Percentiles rank a stretch among this genome's conserved stretches.
phyloP scores from a whole-genome alignment of 805 yeast genomes.

The Peterozyma toletana region DNA sequence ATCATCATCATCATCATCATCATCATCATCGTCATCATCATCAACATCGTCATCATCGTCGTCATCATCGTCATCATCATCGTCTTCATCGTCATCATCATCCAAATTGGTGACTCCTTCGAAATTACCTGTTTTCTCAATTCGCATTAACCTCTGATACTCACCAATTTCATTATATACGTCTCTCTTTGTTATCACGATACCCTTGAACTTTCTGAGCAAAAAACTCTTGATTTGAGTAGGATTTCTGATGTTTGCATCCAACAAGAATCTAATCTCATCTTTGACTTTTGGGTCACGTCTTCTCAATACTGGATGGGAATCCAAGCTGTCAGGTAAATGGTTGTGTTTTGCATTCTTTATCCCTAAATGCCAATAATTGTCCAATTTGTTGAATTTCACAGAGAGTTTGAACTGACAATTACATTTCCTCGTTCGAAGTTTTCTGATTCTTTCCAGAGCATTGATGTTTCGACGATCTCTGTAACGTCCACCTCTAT shows the following conservation, averaged over 20 bases:
- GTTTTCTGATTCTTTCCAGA: background rate
- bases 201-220: slow-evolving; percentile 1
- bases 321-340: slow-evolving; percentile 1
- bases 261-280: slow-evolving; percentile 2
- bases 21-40: slow-evolving; percentile 13
- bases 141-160: too few relatives aligned
- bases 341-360: slow-evolving; percentile 5
- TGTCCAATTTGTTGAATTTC: slow-evolving; percentile 6
- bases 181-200: slow-evolving; percentile 7
- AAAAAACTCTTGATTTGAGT: slow-evolving; percentile 3
- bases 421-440: slow-evolving; percentile 6
- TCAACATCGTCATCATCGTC: slow-evolving; percentile 15
- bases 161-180: slow-evolving; percentile 7
- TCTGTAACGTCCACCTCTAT: slow-evolving; percentile 7
- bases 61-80: slow-evolving; percentile 11
- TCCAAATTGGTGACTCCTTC: background rate
- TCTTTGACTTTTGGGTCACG: slow-evolving; percentile 2
- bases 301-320: slow-evolving; percentile 6
- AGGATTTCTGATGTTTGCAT: slow-evolving; percentile 3
- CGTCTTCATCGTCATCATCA: slow-evolving; percentile 2
- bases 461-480: slow-evolving; percentile 4
- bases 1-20: slow-evolving; percentile 17
- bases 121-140: too few relatives aligned
- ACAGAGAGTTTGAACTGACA: slow-evolving; percentile 6
- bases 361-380: slow-evolving; percentile 2